Evolutionary conservation across 257 asterid genomes (phyloP).

Genomic region (Scutellaria baicalensis): DNA sequence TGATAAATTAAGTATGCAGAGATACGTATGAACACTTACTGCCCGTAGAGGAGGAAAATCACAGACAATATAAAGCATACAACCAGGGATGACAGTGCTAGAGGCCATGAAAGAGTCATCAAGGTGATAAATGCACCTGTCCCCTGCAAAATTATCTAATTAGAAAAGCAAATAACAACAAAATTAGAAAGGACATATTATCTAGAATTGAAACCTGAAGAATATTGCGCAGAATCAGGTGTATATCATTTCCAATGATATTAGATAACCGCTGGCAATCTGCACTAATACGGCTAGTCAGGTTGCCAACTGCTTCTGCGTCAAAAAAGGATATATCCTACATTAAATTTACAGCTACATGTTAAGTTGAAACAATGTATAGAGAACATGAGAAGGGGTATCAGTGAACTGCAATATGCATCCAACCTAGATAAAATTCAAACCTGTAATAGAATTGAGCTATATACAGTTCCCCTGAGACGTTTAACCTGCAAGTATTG

Average conservation of each 20-base stretch:
- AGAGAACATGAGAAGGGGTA: background rate
- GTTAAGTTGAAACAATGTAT: constrained; percentile 8
- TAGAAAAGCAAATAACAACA: constrained; percentile 4
- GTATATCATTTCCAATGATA: constrained; percentile 34
- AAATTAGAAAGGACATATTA: background rate
- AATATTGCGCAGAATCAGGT: constrained; percentile 39
- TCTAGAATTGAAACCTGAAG: constrained; percentile 32
- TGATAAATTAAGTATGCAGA: background rate
- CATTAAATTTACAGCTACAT: constrained; percentile 21
- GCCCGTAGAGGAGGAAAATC: constrained; percentile 45
- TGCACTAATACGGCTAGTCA: constrained; percentile 46
- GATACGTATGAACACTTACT: constrained; percentile 27
- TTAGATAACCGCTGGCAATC: constrained; percentile 46
- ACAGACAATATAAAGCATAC: constrained; percentile 37
- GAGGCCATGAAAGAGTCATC: constrained; percentile 49
- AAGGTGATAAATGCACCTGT: constrained; percentile 45
- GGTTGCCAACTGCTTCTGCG: constrained; percentile 43
- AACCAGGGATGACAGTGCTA: constrained; percentile 39
- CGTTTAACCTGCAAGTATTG: constrained; percentile 41
- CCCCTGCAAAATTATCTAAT: constrained; percentile 28
- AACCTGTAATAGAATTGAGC: constrained; percentile 44
- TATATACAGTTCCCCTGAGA: constrained; percentile 35
- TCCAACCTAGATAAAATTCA: constrained; percentile 2
- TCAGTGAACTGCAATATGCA: background rate
- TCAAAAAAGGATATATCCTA: constrained; percentile 50